Evolutionary conservation across 192 early-diverging fungal species (phyloP).

Genomic region (Paraglomus occultum): DNA sequence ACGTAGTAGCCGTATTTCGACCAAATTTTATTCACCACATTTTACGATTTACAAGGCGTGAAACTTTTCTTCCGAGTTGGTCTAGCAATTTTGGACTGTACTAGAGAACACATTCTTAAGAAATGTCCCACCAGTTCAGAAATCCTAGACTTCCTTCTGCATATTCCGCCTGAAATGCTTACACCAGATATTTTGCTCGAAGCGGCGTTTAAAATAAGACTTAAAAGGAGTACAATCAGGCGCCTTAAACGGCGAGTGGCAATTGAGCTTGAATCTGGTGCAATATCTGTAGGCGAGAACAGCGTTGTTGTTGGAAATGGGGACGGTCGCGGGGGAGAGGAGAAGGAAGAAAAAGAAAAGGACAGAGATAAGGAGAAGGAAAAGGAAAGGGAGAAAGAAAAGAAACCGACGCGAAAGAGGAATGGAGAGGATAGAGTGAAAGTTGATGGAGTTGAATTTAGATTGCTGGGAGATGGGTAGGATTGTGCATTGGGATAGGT

Average conservation of each 20-base stretch:
- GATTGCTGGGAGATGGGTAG: conserved; percentile 11
- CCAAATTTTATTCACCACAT: conserved; percentile 5
- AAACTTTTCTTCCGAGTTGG: conserved; percentile 84
- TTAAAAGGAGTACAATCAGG: conserved; percentile 35
- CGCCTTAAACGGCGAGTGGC: conserved; percentile 5
- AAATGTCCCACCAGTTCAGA: conserved; percentile 77
- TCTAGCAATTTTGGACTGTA: conserved; percentile 68
- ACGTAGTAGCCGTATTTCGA: background rate
- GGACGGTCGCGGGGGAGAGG: background rate
- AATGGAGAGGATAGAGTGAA: background rate
- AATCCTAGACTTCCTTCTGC: conserved; percentile 70
- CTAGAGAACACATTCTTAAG: conserved; percentile 62
- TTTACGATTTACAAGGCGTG: conserved; percentile 46
- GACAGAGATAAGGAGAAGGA: background rate
- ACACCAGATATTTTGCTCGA: conserved; percentile 65
- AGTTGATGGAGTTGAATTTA: conserved; percentile 28
- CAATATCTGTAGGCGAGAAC: background rate
- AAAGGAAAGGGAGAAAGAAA: background rate
- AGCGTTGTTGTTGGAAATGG: background rate
- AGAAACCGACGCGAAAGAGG: background rate
- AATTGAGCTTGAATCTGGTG: background rate
- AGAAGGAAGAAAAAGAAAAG: background rate
- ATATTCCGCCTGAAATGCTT: conserved; percentile 69
- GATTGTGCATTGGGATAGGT: no score
- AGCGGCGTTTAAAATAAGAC: conserved; percentile 65